A percentile compares a stretch with the other conserved stretches of the same genome.
These are phyloP conservation scores for Combretum micranthum DNA, from an alignment of 345 rosid species.

Conservation along the genomic window DNA sequence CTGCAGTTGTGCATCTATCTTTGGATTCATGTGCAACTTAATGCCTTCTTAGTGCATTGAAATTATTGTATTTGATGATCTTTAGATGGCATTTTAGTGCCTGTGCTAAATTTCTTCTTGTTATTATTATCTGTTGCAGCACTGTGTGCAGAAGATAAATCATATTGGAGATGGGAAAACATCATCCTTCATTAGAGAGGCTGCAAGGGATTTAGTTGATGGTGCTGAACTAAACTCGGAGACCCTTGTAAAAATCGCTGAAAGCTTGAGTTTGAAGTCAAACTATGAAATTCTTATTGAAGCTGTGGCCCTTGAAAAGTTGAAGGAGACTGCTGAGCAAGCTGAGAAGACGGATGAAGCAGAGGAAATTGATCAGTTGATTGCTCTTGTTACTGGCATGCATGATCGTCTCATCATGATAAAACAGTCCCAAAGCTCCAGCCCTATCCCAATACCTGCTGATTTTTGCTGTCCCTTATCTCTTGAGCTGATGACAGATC, in stretches of 20 bases:
- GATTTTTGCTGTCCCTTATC: conserved; percentile 98
- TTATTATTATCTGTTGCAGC: conserved; percentile 41
- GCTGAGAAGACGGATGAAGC: conserved; percentile 70
- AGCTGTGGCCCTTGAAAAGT: conserved; percentile 89
- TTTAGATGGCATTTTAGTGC: no score
- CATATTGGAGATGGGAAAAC: conserved; percentile 45
- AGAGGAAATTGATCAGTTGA: conserved; percentile 65
- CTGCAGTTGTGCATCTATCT: no score
- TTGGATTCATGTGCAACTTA: no score
- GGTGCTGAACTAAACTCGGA: conserved; percentile 57
- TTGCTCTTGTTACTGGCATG: conserved; percentile 58
- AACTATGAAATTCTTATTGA: conserved; percentile 89
- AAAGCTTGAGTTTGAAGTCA: conserved; percentile 64
- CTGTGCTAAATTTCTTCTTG: conserved; percentile 1
- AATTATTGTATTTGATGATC: no score
- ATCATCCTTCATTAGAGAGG: conserved; percentile 55
- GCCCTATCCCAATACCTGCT: conserved; percentile 81
- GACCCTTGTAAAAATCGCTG: conserved; percentile 61
- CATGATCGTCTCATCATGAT: conserved; percentile 66
- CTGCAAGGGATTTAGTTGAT: conserved; percentile 49
- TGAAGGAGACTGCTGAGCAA: conserved; percentile 91
- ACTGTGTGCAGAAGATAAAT: conserved; percentile 57
- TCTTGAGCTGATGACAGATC: conserved; percentile 95
- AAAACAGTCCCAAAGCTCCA: conserved; percentile 68
- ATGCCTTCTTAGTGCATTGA: no score